A percentile compares a stretch with the other conserved stretches of the same genome.
phyloP scores from a whole-genome alignment of 192 early-diverging fungal species.

The Backusella parvicylindrica region DNA sequence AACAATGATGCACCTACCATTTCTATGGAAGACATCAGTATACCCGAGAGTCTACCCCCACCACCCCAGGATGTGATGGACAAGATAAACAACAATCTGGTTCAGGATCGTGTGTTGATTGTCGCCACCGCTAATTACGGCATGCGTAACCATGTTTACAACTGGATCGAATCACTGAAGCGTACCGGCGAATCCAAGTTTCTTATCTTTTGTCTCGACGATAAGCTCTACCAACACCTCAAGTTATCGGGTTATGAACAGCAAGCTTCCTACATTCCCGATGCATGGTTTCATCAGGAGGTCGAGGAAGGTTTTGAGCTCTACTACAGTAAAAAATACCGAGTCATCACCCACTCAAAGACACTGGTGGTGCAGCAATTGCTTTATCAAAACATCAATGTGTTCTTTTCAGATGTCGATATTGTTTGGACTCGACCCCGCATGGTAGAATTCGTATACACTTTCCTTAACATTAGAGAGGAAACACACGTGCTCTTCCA shows the following conservation, averaged over 20 bases:
- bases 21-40: neutral
- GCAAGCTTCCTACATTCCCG: slow-evolving; percentile 16
- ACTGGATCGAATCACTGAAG: slow-evolving; percentile 32
- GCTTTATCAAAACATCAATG: slow-evolving; percentile 25
- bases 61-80: slow-evolving; percentile 9
- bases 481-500: slow-evolving; percentile 22
- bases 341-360: slow-evolving; percentile 18
- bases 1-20: neutral
- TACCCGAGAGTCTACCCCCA: neutral
- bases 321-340: slow-evolving; percentile 7
- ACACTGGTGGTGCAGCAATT: slow-evolving; percentile 25
- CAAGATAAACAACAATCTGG: slow-evolving; percentile 16
- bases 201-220: slow-evolving; percentile 24
- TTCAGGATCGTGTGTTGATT: slow-evolving; percentile 11
- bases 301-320: neutral
- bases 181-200: slow-evolving; percentile 11
- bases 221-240: slow-evolving; percentile 6
- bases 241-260: slow-evolving; percentile 8
- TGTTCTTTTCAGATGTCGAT: slow-evolving; percentile 28
- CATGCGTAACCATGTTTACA: slow-evolving; percentile 18
- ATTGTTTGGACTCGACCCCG: slow-evolving; percentile 17
- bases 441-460: slow-evolving; percentile 4
- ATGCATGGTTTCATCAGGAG: slow-evolving; percentile 20
- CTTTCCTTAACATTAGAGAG: slow-evolving; percentile 12
- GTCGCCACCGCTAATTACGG: slow-evolving; percentile 26